Conservation (phyloP, 2,329 filamentous ascomycete genomes). For the Talaromyces sp. region DNA sequence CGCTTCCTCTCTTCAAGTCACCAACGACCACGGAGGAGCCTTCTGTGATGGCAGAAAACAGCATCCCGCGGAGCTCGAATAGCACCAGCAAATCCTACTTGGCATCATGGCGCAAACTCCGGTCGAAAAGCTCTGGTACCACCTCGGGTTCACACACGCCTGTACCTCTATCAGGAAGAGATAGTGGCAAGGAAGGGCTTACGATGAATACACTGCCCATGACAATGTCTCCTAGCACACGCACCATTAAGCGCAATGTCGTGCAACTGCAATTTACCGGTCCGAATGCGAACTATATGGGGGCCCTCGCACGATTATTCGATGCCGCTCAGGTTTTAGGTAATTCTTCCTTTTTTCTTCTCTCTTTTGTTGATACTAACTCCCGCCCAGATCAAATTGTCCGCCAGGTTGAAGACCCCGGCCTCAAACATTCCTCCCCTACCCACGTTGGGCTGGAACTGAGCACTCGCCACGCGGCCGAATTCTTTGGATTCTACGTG, state of each 20-base stretch:
- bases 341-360: conserved; percentile 38
- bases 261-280: conserved; percentile 67
- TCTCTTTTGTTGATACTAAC: conserved; percentile 12
- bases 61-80: conserved; percentile 49
- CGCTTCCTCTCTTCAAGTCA: conserved; percentile 68
- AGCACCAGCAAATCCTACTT: conserved; percentile 70
- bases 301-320: conserved; percentile 80
- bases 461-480: conserved; percentile 85
- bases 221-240: conserved; percentile 57
- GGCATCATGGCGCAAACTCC: conserved; percentile 83
- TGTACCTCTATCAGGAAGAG: conserved; percentile 25
- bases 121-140: conserved; percentile 72
- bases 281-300: conserved; percentile 87
- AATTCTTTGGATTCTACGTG: conserved; percentile 96
- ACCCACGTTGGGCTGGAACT: conserved; percentile 94
- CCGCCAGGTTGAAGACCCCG: conserved; percentile 91
- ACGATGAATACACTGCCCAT: conserved; percentile 74
- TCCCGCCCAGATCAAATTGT: conserved; percentile 74
- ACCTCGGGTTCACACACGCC: conserved; percentile 16
- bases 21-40: conserved; percentile 46
- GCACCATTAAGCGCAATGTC: conserved; percentile 67
- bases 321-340: conserved; percentile 90
- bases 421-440: conserved; percentile 82
- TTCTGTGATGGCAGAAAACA: conserved; percentile 28
- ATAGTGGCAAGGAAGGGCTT: conserved; percentile 54